phyloP scores from a whole-genome alignment of 768 basidiomycete genomes.

The Tremella yokohamensis region DNA sequence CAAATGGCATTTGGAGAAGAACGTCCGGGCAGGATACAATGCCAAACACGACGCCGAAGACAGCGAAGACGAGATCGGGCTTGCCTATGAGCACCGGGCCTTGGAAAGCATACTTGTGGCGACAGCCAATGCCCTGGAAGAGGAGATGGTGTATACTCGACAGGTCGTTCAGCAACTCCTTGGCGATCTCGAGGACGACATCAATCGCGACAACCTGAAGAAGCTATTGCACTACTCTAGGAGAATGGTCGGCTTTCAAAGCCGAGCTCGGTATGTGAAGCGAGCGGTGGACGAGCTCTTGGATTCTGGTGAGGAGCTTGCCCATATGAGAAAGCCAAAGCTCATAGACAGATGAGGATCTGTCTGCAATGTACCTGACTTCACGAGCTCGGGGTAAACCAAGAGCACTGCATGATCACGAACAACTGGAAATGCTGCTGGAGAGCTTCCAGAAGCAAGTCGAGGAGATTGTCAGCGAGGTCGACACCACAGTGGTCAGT shows the following conservation, averaged over 20 bases:
- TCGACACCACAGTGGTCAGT: constrained; percentile 74
- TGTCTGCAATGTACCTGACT: constrained; percentile 91
- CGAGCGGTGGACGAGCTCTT: constrained; percentile 87
- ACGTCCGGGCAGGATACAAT: constrained; percentile 38
- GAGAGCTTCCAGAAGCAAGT: constrained; percentile 95
- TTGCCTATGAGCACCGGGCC: constrained; percentile 56
- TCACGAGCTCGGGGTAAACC: constrained; percentile 66
- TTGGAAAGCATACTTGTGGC: constrained; percentile 89
- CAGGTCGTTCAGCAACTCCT: constrained; percentile 84
- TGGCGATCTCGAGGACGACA: constrained; percentile 90
- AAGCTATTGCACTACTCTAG: constrained; percentile 87
- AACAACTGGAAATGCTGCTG: constrained; percentile 86
- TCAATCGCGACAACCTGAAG: constrained; percentile 91
- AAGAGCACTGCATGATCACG: constrained; percentile 75
- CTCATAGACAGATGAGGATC: constrained; percentile 70
- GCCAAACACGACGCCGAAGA: constrained; percentile 12
- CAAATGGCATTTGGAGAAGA: constrained; percentile 43
- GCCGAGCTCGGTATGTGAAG: constrained; percentile 83
- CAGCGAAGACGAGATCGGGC: constrained; percentile 30
- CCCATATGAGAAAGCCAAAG: not conserved
- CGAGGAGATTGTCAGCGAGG: constrained; percentile 92
- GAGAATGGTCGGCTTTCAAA: constrained; percentile 81
- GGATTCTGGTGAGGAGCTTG: constrained; percentile 64
- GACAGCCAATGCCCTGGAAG: constrained; percentile 85
- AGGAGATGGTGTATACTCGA: constrained; percentile 89